Evolutionary conservation across 2,329 filamentous ascomycete species (phyloP), one percentile per base, ranked within the genome.

Genomic region (Cytospora piceicola): DNA sequence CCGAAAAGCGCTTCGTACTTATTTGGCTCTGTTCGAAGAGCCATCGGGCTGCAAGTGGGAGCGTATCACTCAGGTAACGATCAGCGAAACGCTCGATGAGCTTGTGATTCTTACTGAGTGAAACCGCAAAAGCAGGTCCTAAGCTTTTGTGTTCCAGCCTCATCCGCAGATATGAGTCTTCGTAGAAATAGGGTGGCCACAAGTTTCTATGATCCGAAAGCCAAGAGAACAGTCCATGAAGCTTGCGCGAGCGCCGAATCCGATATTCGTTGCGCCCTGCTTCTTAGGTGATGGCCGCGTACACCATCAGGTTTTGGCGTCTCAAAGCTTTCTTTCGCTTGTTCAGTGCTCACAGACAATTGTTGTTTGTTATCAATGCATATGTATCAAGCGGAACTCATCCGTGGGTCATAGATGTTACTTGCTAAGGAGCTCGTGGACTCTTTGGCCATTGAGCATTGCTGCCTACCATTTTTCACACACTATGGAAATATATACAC

Each of bases 71-170:
- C 12, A 53, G 8, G 15, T 57, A 58, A 2, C 17, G 42, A 3
- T 6, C 5, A 27, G 36, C 34, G 34, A 63, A 63, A 30, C 58
- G 15, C n/a, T 63, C 39, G 3, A 58, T 30, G 3, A 53, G 5
- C 1, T 1, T n/a, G 20, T 63, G 30, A 15, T 54, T 58, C 22
- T 39, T 39, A 46, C 61, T 63, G 22, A 63, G 34, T 39, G 32
- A n/a, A 22, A n/a, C 32, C 14, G n/a, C n/a, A 5, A 39, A 27
- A 1, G 4, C 2, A 17, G 12, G 30, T 1, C 29, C 24, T 15
- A 7, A 1, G 6, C 9, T 27, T 1, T 2, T 17, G 14, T n/a
- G 2, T 4, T 39, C 11, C 1, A 51, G 32, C 4, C 15, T 39
- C 54, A 39, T 52, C 7, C 57, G 9, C 20, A 53, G 14, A 5